These are phyloP conservation scores for Talaromyces sp. DNA, from an alignment of 2,329 filamentous ascomycete species.

Conservation along the genomic window DNA sequence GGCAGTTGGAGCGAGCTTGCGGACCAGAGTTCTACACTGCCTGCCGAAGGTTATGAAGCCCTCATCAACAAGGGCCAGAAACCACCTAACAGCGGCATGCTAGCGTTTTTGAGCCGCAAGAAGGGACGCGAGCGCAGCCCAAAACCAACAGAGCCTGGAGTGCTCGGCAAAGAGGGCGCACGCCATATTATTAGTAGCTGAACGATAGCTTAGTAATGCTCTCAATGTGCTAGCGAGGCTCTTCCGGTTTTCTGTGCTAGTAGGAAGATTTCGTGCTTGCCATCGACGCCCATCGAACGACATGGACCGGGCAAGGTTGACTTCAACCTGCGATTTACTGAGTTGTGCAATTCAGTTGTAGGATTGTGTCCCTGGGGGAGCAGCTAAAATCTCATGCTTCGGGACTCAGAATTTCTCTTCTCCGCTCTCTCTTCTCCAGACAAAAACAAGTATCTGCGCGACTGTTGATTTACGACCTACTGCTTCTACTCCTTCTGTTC, in stretches of 20 bases:
- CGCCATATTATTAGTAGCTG: slow-evolving; percentile 67
- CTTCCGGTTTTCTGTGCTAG: background rate
- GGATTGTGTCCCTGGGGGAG: background rate
- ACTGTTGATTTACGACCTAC: background rate
- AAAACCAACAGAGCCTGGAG: slow-evolving; percentile 88
- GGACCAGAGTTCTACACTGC: slow-evolving; percentile 71
- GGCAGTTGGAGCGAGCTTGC: slow-evolving; percentile 90
- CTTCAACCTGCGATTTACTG: background rate
- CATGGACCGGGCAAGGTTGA: background rate
- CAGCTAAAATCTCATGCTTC: background rate
- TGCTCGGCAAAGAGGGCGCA: slow-evolving; percentile 91
- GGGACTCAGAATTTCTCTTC: background rate
- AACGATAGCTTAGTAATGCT: background rate
- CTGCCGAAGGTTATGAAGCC: slow-evolving; percentile 54
- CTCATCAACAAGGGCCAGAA: slow-evolving; percentile 41
- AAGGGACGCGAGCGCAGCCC: slow-evolving; percentile 87
- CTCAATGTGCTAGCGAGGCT: background rate
- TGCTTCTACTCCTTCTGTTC: background rate
- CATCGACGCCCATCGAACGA: background rate
- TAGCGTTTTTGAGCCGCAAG: slow-evolving; percentile 83
- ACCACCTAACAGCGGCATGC: slow-evolving; percentile 62
- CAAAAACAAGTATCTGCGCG: background rate
- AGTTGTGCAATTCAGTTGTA: background rate
- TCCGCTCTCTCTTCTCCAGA: background rate
- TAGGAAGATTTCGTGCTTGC: background rate